phyloP scores from a whole-genome alignment of 106 monocot species.

The Posidonia australis region DNA sequence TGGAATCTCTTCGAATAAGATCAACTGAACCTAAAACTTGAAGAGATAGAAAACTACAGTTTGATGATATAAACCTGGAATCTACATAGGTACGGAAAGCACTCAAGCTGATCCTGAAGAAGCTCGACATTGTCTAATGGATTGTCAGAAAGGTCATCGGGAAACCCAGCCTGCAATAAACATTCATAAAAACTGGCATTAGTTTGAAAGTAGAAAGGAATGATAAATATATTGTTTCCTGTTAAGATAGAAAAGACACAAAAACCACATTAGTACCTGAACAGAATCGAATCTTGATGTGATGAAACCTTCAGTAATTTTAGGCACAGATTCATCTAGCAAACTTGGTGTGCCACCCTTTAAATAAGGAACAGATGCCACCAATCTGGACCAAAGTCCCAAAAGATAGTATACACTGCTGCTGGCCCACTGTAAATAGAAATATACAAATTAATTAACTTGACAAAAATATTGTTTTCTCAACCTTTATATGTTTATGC shows the following conservation, averaged over 20 bases:
- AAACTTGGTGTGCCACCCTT: conserved; percentile 87
- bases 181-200: background rate
- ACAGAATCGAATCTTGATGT: conserved; percentile 90
- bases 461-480: background rate
- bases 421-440: conserved; percentile 77
- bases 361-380: conserved; percentile 88
- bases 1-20: background rate
- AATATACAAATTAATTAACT: conserved; percentile 10
- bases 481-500: background rate
- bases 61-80: conserved; percentile 56
- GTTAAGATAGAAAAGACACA: background rate
- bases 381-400: conserved; percentile 97
- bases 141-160: conserved; percentile 77
- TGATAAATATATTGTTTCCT: background rate
- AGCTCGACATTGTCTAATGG: conserved; percentile 94
- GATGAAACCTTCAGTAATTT: conserved; percentile 94
- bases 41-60: too few relatives aligned
- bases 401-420: conserved; percentile 91
- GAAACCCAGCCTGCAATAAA: conserved; percentile 60
- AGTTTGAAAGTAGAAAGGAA: background rate
- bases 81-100: conserved; percentile 87
- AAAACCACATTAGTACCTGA: conserved; percentile 38
- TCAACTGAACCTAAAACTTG: background rate
- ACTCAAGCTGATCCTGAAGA: conserved; percentile 95
- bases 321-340: conserved; percentile 92